phyloP scores from a whole-genome alignment of 257 asterid species.

The Coffea canephora region DNA sequence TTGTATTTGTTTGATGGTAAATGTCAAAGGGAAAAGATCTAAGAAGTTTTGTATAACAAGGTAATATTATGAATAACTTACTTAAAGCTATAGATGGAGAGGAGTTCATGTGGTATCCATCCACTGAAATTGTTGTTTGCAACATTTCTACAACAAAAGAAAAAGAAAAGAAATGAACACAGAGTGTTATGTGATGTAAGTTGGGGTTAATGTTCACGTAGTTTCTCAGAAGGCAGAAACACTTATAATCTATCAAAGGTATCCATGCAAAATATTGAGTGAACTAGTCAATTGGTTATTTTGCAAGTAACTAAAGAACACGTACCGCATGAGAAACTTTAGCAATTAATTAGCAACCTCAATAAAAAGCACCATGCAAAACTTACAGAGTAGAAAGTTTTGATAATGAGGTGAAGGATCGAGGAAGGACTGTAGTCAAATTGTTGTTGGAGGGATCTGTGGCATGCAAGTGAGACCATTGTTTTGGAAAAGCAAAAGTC shows the following conservation, averaged over 20 bases:
- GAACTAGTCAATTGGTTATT: conserved; percentile 81
- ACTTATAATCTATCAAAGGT: conserved; percentile 85
- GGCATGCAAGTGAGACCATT: conserved; percentile 29
- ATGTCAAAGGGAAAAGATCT: conserved; percentile 19
- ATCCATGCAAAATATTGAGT: conserved; percentile 59
- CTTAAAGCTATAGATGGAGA: conserved; percentile 69
- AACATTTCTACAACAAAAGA: conserved; percentile 60
- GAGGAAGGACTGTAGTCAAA: conserved; percentile 83
- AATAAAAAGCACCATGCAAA: conserved; percentile 13
- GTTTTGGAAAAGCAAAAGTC: conserved; percentile 1
- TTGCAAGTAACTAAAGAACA: conserved; percentile 64
- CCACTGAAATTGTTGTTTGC: conserved; percentile 87
- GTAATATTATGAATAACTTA: conserved; percentile 39
- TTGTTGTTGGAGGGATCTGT: conserved; percentile 89
- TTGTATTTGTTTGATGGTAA: conserved; percentile 49
- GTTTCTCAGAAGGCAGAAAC: neutral
- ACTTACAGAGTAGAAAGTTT: conserved; percentile 93
- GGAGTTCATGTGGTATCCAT: conserved; percentile 86
- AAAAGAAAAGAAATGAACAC: conserved; percentile 4
- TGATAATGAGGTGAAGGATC: conserved; percentile 63
- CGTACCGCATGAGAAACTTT: conserved; percentile 18
- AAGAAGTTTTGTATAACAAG: conserved; percentile 12
- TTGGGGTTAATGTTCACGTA: neutral
- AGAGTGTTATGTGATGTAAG: neutral
- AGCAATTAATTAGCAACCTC: conserved; percentile 23